Percentiles rank a stretch among this genome's conserved stretches.
Evolutionary conservation across 2,329 filamentous ascomycete genomes (phyloP).

Genomic region (Ascochyta lentis): DNA sequence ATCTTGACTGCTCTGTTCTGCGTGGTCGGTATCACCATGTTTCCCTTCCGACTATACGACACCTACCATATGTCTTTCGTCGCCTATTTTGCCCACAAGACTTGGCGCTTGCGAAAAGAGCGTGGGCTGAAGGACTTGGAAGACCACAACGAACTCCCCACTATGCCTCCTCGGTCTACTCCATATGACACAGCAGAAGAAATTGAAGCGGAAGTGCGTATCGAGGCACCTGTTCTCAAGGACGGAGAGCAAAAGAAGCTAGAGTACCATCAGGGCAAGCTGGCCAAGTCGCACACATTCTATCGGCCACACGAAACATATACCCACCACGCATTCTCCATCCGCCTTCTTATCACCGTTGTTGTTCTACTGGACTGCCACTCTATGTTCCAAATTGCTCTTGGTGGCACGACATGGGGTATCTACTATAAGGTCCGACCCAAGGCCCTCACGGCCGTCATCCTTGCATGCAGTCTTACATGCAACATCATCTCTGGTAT

Average conservation of each 20-base stretch:
- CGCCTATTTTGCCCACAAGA: slow-evolving; percentile 70
- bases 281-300: slow-evolving; percentile 82
- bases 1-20: slow-evolving; percentile 68
- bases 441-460: slow-evolving; percentile 78
- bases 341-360: slow-evolving; percentile 75
- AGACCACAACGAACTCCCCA: slow-evolving; percentile 72
- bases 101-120: slow-evolving; percentile 69
- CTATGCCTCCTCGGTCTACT: slow-evolving; percentile 48
- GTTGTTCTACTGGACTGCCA: slow-evolving; percentile 80
- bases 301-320: slow-evolving; percentile 87
- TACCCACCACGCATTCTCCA: slow-evolving; percentile 82
- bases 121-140: slow-evolving; percentile 65
- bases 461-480: slow-evolving; percentile 77
- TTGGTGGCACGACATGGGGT: slow-evolving; percentile 79
- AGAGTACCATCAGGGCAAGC: slow-evolving; percentile 78
- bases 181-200: slow-evolving; percentile 51
- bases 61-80: slow-evolving; percentile 89
- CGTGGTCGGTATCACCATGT: slow-evolving; percentile 66
- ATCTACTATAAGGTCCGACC: slow-evolving; percentile 75
- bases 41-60: slow-evolving; percentile 76
- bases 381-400: slow-evolving; percentile 78
- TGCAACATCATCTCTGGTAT: slow-evolving; percentile 80
- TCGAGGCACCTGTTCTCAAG: slow-evolving; percentile 66
- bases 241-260: slow-evolving; percentile 70
- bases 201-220: slow-evolving; percentile 16